Base-by-base conservation (phyloP, 257 asterid species). In the Plantago ovata region DNA sequence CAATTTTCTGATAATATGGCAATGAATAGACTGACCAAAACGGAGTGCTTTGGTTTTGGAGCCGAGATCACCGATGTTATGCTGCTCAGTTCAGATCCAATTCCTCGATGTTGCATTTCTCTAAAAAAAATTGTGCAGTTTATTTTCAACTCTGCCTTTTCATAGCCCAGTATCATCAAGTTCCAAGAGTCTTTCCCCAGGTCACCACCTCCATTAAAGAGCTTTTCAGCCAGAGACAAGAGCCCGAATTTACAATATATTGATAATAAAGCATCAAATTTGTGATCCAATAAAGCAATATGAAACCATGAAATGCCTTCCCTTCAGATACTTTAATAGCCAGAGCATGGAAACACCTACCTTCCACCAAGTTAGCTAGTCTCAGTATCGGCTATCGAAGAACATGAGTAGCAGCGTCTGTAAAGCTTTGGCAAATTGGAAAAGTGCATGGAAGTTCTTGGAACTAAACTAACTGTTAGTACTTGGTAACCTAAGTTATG, bases 201-300 rank as follows among this genome's bases (percentile, higher is more conserved):
- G 69, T 57, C 67, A 59, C 9, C 60, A 36, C 64, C 72, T 36
- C 50, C 45, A 69, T 67, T 3, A 61, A 85, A 77, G 56, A 87
- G 45, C 58, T 68, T 83, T 48, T 81, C 88, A 0, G 90, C 85
- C 16, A 55, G 18, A 46, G 33, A 62, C 55, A 73, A 13, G 46
- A 76, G 77, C 60, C 84, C 87, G 57, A 81, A 80, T 61, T 67
- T 88, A 61, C 80, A 81, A 61, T 85, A 85, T 95, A 85, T 83
- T 14, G 95, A 79, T 61, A 88, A n/a, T 58, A 85, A 72, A 39
- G 91, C 66, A 47, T 63, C n/a, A n/a, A n/a, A n/a, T n/a, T n/a
- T 70, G 22, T 47, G 5, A 28, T 79, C 87, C 43, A 76, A 62
- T 49, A 63, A 65, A 67, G 62, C 80, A 18, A 36, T 41, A 89